Evolutionary conservation across 2,329 filamentous ascomycete genomes (phyloP).

Genomic region (Xylaria sp.): DNA sequence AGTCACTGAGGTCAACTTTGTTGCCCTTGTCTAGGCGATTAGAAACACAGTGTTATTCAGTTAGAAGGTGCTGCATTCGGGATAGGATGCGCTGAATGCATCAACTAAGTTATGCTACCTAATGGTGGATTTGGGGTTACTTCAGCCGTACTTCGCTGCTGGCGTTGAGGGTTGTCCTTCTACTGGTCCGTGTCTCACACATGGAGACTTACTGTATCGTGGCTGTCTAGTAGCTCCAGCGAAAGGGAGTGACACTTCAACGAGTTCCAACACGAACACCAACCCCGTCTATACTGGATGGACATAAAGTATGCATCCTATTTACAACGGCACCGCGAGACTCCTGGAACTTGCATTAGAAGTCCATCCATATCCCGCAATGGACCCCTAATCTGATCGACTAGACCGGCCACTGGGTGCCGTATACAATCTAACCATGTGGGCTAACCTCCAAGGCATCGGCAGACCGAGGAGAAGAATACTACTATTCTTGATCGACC

Average conservation of each 20-base stretch:
- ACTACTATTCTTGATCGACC: slow-evolving; percentile 1
- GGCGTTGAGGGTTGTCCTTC: not conserved
- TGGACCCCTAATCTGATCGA: slow-evolving; percentile 15
- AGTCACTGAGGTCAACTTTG: not conserved
- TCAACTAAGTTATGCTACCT: not conserved
- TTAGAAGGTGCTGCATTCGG: not conserved
- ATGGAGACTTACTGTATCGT: not conserved
- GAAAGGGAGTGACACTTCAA: slow-evolving; percentile 13
- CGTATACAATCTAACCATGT: slow-evolving; percentile 3
- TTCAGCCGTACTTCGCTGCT: no score
- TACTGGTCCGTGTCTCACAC: not conserved
- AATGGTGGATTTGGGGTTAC: not conserved
- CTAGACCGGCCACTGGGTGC: slow-evolving; percentile 10
- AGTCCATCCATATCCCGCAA: not conserved
- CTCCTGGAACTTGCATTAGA: slow-evolving; percentile 8
- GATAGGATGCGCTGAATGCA: not conserved
- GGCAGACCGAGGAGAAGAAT: slow-evolving; percentile 10
- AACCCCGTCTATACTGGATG: slow-evolving; percentile 13
- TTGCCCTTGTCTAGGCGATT: not conserved
- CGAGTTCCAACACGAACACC: slow-evolving; percentile 6
- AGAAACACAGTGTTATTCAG: not conserved
- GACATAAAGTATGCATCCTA: slow-evolving; percentile 15
- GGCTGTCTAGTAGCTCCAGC: not conserved
- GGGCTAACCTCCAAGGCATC: slow-evolving; percentile 14
- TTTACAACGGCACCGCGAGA: slow-evolving; percentile 8